Conservation (phyloP, 2,329 filamentous ascomycete species). For the Pezicula carpinea region DNA sequence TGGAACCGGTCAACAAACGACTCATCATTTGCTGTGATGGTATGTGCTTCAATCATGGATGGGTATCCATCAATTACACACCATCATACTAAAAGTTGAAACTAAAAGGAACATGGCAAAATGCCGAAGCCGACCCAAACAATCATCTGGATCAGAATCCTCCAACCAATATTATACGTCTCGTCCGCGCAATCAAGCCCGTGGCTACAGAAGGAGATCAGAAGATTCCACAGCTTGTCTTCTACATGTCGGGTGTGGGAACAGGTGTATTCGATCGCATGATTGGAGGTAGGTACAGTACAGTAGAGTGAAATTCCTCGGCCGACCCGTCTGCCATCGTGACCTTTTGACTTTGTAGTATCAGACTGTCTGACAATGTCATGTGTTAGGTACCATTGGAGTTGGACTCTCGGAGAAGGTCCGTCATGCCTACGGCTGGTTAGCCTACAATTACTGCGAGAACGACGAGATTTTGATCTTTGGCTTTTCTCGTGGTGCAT, state of each 20-base stretch:
- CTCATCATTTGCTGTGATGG: background rate
- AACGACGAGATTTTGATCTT: slow-evolving; percentile 30
- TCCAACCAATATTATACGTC: background rate
- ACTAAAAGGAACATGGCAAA: background rate
- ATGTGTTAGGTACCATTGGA: background rate
- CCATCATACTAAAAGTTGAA: background rate
- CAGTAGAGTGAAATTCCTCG: no score
- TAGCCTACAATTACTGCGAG: slow-evolving; percentile 35
- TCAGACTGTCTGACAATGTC: no score
- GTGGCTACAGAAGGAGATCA: background rate
- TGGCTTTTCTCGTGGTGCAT: slow-evolving; percentile 34
- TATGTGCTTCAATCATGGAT: background rate
- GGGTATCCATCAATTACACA: background rate
- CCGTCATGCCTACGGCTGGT: slow-evolving; percentile 31
- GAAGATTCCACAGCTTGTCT: background rate
- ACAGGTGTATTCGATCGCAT: no score
- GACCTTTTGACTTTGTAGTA: no score
- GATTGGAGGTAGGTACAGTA: background rate
- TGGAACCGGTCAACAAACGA: no score
- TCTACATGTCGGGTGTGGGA: no score
- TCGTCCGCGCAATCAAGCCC: background rate
- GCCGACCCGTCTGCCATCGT: no score
- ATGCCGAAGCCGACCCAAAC: background rate
- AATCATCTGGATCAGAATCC: background rate
- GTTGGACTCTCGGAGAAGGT: background rate